Percentiles rank a stretch among this genome's conserved stretches.
Conservation (phyloP, 495 filamentous ascomycete species). For the Trichodelitschia bisporula region DNA sequence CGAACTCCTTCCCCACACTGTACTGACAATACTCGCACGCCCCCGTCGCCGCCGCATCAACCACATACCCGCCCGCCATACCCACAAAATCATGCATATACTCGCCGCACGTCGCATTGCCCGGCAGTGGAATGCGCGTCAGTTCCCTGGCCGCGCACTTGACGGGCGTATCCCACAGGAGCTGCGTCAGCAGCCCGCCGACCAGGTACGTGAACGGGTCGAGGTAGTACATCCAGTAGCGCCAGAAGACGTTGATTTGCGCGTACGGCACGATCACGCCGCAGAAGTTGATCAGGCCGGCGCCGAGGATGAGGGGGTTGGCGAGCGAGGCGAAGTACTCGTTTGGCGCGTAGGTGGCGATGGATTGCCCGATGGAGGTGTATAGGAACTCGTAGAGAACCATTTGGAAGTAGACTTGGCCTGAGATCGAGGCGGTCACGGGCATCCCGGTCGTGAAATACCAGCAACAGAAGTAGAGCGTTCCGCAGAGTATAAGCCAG, state of each 20-base stretch:
- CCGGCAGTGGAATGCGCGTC: conserved; percentile 39
- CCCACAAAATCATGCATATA: conserved; percentile 21
- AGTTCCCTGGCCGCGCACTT: conserved; percentile 32
- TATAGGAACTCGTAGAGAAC: conserved; percentile 64
- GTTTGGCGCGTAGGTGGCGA: conserved; percentile 53
- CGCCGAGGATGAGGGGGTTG: conserved; percentile 60
- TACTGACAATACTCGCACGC: conserved; percentile 62
- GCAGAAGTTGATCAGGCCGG: conserved; percentile 51
- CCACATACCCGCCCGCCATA: conserved; percentile 26
- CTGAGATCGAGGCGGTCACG: conserved; percentile 31
- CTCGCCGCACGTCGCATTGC: conserved; percentile 32
- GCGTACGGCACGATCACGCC: conserved; percentile 29
- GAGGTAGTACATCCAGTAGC: conserved; percentile 20
- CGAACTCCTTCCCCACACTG: conserved; percentile 33
- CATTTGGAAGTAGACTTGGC: conserved; percentile 69
- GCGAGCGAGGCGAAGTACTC: conserved; percentile 64
- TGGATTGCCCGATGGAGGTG: conserved; percentile 62
- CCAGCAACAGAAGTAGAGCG: conserved; percentile 56
- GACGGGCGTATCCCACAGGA: conserved; percentile 28
- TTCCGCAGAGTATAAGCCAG: conserved; percentile 30
- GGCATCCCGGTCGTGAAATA: conserved; percentile 58
- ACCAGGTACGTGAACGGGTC: conserved; percentile 34
- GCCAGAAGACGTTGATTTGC: conserved; percentile 16
- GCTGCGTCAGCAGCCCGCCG: conserved; percentile 41
- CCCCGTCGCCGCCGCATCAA: conserved; percentile 26